These are phyloP conservation scores for Solanum hybrid DNA, from an alignment of 305 asterid species.

Conservation along the genomic window DNA sequence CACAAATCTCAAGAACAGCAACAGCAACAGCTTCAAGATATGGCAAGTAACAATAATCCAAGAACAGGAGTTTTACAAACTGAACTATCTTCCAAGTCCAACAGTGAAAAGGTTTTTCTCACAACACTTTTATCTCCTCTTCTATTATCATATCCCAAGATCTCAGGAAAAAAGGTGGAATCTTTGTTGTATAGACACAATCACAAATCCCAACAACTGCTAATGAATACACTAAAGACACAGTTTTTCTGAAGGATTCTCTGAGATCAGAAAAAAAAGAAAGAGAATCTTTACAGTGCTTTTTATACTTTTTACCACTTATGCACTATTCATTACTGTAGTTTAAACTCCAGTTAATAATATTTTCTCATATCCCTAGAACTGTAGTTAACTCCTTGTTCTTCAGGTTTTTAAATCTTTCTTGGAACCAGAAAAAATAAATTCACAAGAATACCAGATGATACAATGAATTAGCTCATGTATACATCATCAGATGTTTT, in stretches of 20 bases:
- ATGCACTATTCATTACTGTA: slow-evolving; percentile 20
- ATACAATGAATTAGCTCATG: slow-evolving; percentile 11
- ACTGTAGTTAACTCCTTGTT: slow-evolving; percentile 33
- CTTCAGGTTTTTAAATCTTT: slow-evolving; percentile 33
- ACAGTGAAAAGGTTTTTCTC: slow-evolving; percentile 51
- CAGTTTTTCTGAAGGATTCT: slow-evolving; percentile 31
- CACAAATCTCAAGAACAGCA: slow-evolving; percentile 2
- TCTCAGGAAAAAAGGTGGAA: slow-evolving; percentile 22
- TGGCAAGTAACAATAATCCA: slow-evolving; percentile 28
- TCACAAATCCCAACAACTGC: slow-evolving; percentile 33
- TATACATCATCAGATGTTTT: slow-evolving; percentile 10
- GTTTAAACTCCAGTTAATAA: slow-evolving; percentile 28
- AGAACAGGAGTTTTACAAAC: slow-evolving; percentile 25
- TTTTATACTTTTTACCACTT: slow-evolving; percentile 7
- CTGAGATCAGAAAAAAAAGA: slow-evolving; percentile 19
- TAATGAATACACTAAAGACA: slow-evolving; percentile 17
- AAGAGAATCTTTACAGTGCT: slow-evolving; percentile 44
- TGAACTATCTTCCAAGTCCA: slow-evolving; percentile 31
- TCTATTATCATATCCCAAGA: slow-evolving; percentile 20
- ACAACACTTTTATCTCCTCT: background rate
- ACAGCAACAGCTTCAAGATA: slow-evolving; percentile 23
- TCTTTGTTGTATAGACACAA: slow-evolving; percentile 3
- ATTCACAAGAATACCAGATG: slow-evolving; percentile 5
- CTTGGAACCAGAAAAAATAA: slow-evolving; percentile 22
- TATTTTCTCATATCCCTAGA: slow-evolving; percentile 49